phyloP scores from a whole-genome alignment of 208 protist genomes.

The Sergeia podlipaevii region DNA sequence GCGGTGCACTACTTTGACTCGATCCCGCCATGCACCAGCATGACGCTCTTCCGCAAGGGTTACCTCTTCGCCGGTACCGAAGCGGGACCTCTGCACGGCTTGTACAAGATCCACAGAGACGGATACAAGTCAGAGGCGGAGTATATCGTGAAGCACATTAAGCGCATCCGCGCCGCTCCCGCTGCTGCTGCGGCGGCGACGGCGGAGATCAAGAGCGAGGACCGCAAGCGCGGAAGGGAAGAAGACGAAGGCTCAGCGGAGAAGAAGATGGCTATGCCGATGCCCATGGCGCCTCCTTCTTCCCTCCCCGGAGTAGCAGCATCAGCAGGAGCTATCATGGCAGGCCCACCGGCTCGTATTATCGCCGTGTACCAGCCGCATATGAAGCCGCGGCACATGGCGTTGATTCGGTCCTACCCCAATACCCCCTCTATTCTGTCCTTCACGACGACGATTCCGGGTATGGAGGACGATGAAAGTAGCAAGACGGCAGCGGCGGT shows the following conservation, averaged over 20 bases:
- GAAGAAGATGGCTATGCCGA: neutral
- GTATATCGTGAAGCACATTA: slow-evolving; percentile 62
- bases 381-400: slow-evolving; percentile 40
- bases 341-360: slow-evolving; percentile 18
- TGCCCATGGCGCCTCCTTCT: neutral
- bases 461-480: neutral
- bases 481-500: neutral
- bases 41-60: slow-evolving; percentile 93
- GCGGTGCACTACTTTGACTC: slow-evolving; percentile 98
- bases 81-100: slow-evolving; percentile 90
- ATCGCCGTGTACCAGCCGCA: slow-evolving; percentile 67
- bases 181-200: slow-evolving; percentile 7
- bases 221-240: neutral
- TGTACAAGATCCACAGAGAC: slow-evolving; percentile 91
- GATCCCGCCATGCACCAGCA: slow-evolving; percentile 78
- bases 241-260: slow-evolving; percentile 20
- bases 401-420: slow-evolving; percentile 54
- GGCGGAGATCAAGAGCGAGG: slow-evolving; percentile 2
- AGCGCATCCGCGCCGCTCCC: slow-evolving; percentile 20
- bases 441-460: slow-evolving; percentile 33
- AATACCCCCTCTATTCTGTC: slow-evolving; percentile 64
- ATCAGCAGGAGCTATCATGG: neutral
- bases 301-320: neutral
- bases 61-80: slow-evolving; percentile 97
- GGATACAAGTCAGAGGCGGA: slow-evolving; percentile 71